These are phyloP conservation scores for Penicillium sp. DNA, from an alignment of 2,329 filamentous ascomycete species.

Conservation along the genomic window DNA sequence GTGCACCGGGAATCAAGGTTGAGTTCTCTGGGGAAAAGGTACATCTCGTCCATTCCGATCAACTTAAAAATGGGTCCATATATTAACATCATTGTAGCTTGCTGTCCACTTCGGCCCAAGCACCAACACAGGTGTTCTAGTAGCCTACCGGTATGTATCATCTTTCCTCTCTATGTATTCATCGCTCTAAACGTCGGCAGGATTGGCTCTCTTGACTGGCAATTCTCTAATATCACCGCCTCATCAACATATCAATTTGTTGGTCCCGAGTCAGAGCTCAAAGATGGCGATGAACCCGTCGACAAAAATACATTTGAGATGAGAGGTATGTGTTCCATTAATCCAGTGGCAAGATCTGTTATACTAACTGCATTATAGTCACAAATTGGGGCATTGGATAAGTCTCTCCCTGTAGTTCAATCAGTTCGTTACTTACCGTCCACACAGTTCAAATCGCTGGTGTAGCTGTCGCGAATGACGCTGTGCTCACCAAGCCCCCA, in stretches of 20 bases:
- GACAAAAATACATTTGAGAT: constrained; percentile 55
- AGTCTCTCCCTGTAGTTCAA: constrained; percentile 13
- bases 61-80: background rate
- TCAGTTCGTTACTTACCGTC: constrained; percentile 15
- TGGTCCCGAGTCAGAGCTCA: constrained; percentile 44
- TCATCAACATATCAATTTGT: constrained; percentile 57
- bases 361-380: constrained; percentile 35
- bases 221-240: constrained; percentile 59
- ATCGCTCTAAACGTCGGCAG: constrained; percentile 28
- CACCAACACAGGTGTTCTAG: constrained; percentile 51
- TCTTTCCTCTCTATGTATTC: background rate
- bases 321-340: constrained; percentile 31
- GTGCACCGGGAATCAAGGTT: constrained; percentile 54
- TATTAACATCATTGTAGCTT: constrained; percentile 29
- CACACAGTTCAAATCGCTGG: constrained; percentile 52
- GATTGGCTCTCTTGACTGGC: constrained; percentile 59
- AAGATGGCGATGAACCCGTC: constrained; percentile 43
- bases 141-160: constrained; percentile 50
- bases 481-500: constrained; percentile 46
- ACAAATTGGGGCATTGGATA: constrained; percentile 61
- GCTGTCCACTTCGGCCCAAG: constrained; percentile 55
- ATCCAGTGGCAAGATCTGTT: background rate
- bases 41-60: background rate
- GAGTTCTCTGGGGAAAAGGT: constrained; percentile 54
- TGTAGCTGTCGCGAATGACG: constrained; percentile 49